A percentile compares a stretch with the other conserved stretches of the same genome.
Evolutionary conservation across 169 alveolate genomes (phyloP).

Genomic region (Perkinsus marinus): DNA sequence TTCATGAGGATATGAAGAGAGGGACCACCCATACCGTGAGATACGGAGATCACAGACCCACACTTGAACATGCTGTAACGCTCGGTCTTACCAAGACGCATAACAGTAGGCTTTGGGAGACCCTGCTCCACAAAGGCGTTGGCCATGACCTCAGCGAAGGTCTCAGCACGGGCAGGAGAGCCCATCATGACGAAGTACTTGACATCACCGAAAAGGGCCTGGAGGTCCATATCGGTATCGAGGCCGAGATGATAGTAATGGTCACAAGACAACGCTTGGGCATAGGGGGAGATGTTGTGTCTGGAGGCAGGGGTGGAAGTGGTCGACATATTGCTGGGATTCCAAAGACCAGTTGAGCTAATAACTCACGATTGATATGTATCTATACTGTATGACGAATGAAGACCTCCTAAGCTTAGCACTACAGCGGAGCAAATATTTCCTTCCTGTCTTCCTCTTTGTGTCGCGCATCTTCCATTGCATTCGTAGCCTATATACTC

Average conservation of each 20-base stretch:
- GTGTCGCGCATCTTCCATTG: neutral
- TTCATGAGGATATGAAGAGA: too few relatives aligned
- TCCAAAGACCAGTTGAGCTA: neutral
- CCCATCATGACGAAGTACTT: too few relatives aligned
- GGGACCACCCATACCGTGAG: too few relatives aligned
- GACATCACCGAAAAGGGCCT: neutral
- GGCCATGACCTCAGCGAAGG: too few relatives aligned
- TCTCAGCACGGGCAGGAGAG: too few relatives aligned
- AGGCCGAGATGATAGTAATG: neutral
- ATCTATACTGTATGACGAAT: neutral
- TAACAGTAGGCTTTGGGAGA: neutral
- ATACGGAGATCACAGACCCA: too few relatives aligned
- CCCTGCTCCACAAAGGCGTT: neutral
- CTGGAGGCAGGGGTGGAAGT: neutral
- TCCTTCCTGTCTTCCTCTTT: neutral
- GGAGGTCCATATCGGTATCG: neutral
- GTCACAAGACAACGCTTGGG: neutral
- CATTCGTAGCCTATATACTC: neutral
- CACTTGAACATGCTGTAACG: too few relatives aligned
- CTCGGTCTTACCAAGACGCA: too few relatives aligned
- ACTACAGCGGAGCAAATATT: neutral
- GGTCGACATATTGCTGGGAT: neutral
- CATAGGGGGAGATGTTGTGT: neutral
- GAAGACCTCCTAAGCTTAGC: neutral
- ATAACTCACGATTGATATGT: neutral